phyloP scores from a whole-genome alignment of 2,329 filamentous ascomycete genomes.

The Ambrosiella beaveri region DNA sequence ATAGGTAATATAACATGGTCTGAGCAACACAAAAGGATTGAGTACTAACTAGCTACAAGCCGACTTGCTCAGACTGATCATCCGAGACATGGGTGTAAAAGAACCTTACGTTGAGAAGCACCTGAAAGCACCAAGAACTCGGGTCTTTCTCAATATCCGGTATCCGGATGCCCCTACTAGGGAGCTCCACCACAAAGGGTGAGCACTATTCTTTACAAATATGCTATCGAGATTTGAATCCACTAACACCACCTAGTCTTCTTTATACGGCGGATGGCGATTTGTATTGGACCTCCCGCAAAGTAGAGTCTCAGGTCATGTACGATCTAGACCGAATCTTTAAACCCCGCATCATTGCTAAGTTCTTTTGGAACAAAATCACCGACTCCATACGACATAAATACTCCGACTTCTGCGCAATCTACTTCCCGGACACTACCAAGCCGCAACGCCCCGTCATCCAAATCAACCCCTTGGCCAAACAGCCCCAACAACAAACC shows the following conservation, averaged over 20 bases:
- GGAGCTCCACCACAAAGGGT: conserved; percentile 11
- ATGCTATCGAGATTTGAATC: not conserved
- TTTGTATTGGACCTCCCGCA: conserved; percentile 8
- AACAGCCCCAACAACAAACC: not conserved
- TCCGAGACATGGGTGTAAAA: no score
- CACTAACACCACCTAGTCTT: conserved; percentile 3
- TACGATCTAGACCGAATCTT: conserved; percentile 11
- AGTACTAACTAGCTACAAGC: not conserved
- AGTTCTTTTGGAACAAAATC: not conserved
- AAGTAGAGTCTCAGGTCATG: conserved; percentile 7
- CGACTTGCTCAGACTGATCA: no score
- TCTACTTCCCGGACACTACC: conserved; percentile 9
- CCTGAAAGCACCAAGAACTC: not conserved
- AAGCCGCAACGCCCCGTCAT: conserved; percentile 6
- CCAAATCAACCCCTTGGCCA: conserved; percentile 4
- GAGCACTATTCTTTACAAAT: not conserved
- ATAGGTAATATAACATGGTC: conserved; percentile 17
- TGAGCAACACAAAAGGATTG: no score
- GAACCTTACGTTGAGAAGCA: no score
- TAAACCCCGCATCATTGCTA: conserved; percentile 10
- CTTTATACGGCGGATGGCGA: conserved; percentile 8
- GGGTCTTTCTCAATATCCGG: conserved; percentile 10
- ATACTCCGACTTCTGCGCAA: conserved; percentile 9
- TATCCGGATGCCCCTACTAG: conserved; percentile 7
- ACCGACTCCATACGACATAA: not conserved